A percentile compares a stretch with the other conserved stretches of the same genome.
phyloP scores from a whole-genome alignment of 768 basidiomycete species.

The Cyclocybe cylindracea region DNA sequence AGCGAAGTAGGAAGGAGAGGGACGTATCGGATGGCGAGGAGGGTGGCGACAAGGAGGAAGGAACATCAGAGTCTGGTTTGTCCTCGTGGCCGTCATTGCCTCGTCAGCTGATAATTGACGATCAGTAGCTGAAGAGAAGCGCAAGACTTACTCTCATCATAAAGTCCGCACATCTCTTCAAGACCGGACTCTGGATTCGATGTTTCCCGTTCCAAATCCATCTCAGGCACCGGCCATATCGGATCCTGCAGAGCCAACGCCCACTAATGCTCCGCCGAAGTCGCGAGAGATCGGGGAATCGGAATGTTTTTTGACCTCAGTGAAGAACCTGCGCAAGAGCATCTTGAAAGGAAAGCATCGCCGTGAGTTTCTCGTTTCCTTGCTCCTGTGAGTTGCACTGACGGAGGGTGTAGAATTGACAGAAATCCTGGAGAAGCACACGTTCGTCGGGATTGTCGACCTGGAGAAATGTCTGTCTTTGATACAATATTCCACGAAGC shows the following conservation, averaged over 20 bases:
- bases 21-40: conserved; percentile 29
- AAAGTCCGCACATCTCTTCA: conserved; percentile 89
- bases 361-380: conserved; percentile 45
- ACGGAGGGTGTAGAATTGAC: conserved; percentile 59
- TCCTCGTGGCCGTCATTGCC: background rate
- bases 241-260: conserved; percentile 11
- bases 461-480: conserved; percentile 70
- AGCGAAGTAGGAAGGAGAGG: conserved; percentile 19
- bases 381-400: background rate
- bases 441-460: conserved; percentile 92
- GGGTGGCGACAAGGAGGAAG: conserved; percentile 18
- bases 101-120: conserved; percentile 7
- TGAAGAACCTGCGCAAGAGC: conserved; percentile 61
- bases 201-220: conserved; percentile 76
- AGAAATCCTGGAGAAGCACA: conserved; percentile 84
- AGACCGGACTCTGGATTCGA: conserved; percentile 92
- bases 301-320: conserved; percentile 73
- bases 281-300: conserved; percentile 71
- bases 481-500: conserved; percentile 83
- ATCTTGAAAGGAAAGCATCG: conserved; percentile 64
- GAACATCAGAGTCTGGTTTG: conserved; percentile 13
- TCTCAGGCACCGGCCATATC: conserved; percentile 29
- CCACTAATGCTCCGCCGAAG: conserved; percentile 20
- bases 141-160: conserved; percentile 73
- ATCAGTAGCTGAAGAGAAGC: conserved; percentile 28